These are phyloP conservation scores for Licmophora abbreviata DNA, from an alignment of 108 stramenopile genomes.

Conservation along the genomic window DNA sequence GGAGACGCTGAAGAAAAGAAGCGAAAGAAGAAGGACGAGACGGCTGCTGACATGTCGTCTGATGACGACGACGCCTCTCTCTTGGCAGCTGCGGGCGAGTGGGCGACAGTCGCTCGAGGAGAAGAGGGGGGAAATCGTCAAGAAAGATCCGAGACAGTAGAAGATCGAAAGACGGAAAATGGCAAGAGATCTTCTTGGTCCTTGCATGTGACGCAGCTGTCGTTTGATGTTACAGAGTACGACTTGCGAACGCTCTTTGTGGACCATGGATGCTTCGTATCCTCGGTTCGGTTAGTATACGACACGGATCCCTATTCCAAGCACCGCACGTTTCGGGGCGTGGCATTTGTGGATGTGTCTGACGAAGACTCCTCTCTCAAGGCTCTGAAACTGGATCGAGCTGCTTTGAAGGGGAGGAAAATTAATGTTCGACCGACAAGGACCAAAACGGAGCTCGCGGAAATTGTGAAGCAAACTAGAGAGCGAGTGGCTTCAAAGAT, in stretches of 20 bases:
- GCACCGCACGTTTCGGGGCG: slow-evolving; percentile 63
- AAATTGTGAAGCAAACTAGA: slow-evolving; percentile 61
- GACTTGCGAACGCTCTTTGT: slow-evolving; percentile 52
- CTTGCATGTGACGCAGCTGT: slow-evolving; percentile 68
- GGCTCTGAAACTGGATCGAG: slow-evolving; percentile 40
- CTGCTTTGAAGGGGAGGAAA: slow-evolving; percentile 39
- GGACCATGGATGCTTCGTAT: slow-evolving; percentile 49
- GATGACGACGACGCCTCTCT: slow-evolving; percentile 34
- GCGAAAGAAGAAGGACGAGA: slow-evolving; percentile 7
- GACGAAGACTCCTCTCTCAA: slow-evolving; percentile 47
- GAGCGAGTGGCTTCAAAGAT: slow-evolving; percentile 52
- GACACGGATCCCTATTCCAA: slow-evolving; percentile 35
- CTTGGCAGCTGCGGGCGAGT: slow-evolving; percentile 34
- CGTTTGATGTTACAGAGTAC: slow-evolving; percentile 51
- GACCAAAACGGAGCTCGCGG: slow-evolving; percentile 55
- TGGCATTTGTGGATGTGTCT: slow-evolving; percentile 69
- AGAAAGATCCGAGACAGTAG: slow-evolving; percentile 2
- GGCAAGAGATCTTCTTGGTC: slow-evolving; percentile 24
- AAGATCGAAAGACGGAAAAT: not conserved
- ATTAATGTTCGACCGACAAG: slow-evolving; percentile 68
- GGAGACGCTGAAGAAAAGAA: slow-evolving; percentile 16
- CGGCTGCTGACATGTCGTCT: not conserved
- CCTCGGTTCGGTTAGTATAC: slow-evolving; percentile 70
- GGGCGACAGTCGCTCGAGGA: slow-evolving; percentile 22
- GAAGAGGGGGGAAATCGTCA: not conserved